Evolutionary conservation across 495 filamentous ascomycete genomes (phyloP).

Genomic region (Hyaloscypha variabilis): DNA sequence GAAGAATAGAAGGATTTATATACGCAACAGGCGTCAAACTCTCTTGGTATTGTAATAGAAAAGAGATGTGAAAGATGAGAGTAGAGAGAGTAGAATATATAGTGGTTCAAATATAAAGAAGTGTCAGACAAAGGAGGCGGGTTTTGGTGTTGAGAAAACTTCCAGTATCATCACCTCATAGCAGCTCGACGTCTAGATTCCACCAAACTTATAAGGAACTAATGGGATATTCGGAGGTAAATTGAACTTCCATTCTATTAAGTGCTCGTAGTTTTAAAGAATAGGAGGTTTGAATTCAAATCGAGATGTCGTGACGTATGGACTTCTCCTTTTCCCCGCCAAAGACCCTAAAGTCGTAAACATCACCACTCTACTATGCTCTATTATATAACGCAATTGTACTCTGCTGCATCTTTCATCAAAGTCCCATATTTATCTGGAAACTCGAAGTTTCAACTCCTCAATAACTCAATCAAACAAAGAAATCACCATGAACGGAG

Average conservation of each 20-base stretch:
- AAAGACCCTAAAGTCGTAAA: neutral
- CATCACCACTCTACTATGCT: neutral
- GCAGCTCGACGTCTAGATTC: neutral
- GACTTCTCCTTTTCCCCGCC: neutral
- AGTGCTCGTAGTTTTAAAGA: neutral
- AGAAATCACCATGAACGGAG: slow-evolving; percentile 20
- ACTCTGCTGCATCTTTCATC: neutral
- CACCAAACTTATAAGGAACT: neutral
- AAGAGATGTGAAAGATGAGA: too few relatives aligned
- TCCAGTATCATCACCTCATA: too few relatives aligned
- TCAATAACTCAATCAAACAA: slow-evolving; percentile 7
- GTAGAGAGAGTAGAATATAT: too few relatives aligned
- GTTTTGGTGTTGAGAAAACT: too few relatives aligned
- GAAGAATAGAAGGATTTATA: too few relatives aligned
- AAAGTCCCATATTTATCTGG: too few relatives aligned
- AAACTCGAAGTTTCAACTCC: too few relatives aligned
- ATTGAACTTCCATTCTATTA: neutral
- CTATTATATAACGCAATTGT: neutral
- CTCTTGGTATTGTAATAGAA: too few relatives aligned
- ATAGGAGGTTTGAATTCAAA: neutral
- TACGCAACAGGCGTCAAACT: too few relatives aligned
- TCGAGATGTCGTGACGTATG: neutral
- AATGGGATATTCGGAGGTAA: neutral
- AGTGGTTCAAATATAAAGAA: too few relatives aligned
- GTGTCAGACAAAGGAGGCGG: too few relatives aligned